Base-by-base conservation (phyloP, 1,284 basidiomycete genomes). In the Anthracocystis walkeri region DNA sequence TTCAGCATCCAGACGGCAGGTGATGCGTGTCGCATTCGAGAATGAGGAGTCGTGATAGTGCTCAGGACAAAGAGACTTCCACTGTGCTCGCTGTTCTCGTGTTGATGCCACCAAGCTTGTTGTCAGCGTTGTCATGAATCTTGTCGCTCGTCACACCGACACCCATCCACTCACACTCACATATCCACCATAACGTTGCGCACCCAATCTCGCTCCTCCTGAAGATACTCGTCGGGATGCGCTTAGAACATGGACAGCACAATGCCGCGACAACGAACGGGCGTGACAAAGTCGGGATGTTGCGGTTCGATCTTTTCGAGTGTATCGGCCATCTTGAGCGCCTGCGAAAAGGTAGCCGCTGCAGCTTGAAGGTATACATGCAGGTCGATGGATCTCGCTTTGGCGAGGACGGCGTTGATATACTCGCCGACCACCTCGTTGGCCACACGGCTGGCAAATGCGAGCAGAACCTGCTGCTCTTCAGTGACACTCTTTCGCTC, bases 141-240 rank as follows among this genome's bases (percentile, higher is more conserved):
- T 29, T 29, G 4, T 29, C 29, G 29, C 29, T 29, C 29, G 29
- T 29, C 29, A 29, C 29, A 29, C 8, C 29, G 29, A 29, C 29
- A 29, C 8, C 29, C 29, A 29, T 5, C 29, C 29, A 29, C 29
- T n/a, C 29, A 29, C 4, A 29, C 29, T 29, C 29, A 29, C 29
- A 29, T 8, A 29, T n/a, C n/a, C n/a, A n/a, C 91, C 66, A 98
- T 90, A 0, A 89, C 87, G 7, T 88, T 88, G 79, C 93, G 93
- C 53, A 94, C 89, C 81, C 90, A 90, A 63, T 96, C 94, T 7
- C 92, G 89, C 85, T 99, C 97, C 81, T 97, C 94, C 66, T 94
- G 91, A 3, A 99, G 90, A 81, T 99, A 99, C 80, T 97, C 95
- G 82, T 95, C 94, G 92, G 98, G 94, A 84, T 96, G 92, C 3